A percentile compares a stretch with the other conserved stretches of the same genome.
Evolutionary conservation across 2,329 filamentous ascomycete species (phyloP).

Genomic region (Pseudogymnoascus sp.): DNA sequence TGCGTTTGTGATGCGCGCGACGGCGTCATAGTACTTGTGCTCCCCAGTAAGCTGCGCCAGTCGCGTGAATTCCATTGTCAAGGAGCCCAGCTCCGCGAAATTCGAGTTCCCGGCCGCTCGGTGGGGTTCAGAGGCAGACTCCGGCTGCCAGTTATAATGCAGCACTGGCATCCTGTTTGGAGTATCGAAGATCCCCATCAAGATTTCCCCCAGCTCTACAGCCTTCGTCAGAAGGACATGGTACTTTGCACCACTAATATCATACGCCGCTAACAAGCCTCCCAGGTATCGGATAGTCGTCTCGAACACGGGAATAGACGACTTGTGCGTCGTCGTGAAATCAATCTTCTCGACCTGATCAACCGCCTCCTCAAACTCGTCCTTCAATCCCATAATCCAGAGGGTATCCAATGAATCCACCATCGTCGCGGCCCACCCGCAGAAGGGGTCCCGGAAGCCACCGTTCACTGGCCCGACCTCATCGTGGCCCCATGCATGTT

Average conservation of each 20-base stretch:
- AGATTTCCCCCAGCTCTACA: conserved; percentile 25
- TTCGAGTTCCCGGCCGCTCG: conserved; percentile 47
- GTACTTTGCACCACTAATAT: conserved; percentile 25
- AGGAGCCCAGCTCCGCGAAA: conserved; percentile 51
- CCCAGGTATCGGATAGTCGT: conserved; percentile 33
- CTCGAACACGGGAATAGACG: conserved; percentile 31
- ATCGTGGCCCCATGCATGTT: conserved; percentile 75
- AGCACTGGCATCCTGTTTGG: conserved; percentile 41
- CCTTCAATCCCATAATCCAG: conserved; percentile 75
- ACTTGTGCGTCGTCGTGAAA: conserved; percentile 55
- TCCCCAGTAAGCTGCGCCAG: conserved; percentile 77
- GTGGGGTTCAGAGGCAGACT: conserved; percentile 53
- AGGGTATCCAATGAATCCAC: conserved; percentile 77
- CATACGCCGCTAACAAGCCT: conserved; percentile 30
- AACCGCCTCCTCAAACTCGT: conserved; percentile 73
- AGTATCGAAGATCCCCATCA: conserved; percentile 40
- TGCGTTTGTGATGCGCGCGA: conserved; percentile 76
- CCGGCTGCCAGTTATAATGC: conserved; percentile 45
- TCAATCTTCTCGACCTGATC: conserved; percentile 64
- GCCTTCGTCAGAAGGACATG: conserved; percentile 26
- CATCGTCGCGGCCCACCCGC: conserved; percentile 81
- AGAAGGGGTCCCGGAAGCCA: conserved; percentile 68
- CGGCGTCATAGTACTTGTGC: conserved; percentile 79
- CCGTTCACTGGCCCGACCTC: conserved; percentile 69
- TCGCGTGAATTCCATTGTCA: conserved; percentile 83